Conservation (phyloP, 2,329 filamentous ascomycete genomes). For the Colletotrichum scovillei region DNA sequence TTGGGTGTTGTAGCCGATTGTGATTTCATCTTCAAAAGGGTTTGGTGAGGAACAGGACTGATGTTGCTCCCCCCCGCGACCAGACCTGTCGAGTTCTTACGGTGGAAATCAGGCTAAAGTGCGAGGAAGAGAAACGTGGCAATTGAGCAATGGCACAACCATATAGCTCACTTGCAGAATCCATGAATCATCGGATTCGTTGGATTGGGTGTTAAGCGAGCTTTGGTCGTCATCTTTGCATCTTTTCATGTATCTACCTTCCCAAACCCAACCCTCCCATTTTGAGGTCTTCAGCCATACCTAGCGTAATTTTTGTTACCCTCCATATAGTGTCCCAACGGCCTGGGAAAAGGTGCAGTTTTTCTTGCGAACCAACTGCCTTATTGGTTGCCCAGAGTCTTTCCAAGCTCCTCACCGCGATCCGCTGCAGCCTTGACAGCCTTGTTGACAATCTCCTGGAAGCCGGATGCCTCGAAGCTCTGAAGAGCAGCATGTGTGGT, state of each 20-base stretch:
- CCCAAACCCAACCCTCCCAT: neutral
- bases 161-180: neutral
- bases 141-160: neutral
- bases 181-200: neutral
- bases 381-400: slow-evolving; percentile 39
- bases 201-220: neutral
- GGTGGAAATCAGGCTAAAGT: too few relatives aligned
- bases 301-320: neutral
- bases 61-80: too few relatives aligned
- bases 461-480: slow-evolving; percentile 57
- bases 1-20: neutral
- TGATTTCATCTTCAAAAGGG: neutral
- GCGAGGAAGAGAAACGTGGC: neutral
- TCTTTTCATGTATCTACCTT: neutral
- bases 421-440: slow-evolving; percentile 58
- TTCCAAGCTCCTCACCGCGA: slow-evolving; percentile 57
- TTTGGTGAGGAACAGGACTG: too few relatives aligned
- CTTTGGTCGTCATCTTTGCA: neutral
- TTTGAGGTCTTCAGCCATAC: neutral
- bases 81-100: too few relatives aligned
- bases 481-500: slow-evolving; percentile 61
- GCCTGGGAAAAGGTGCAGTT: too few relatives aligned
- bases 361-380: neutral
- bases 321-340: neutral
- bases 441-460: slow-evolving; percentile 56